Conservation (phyloP, 2,329 filamentous ascomycete genomes). For the Phaeosphaeria sp. region DNA sequence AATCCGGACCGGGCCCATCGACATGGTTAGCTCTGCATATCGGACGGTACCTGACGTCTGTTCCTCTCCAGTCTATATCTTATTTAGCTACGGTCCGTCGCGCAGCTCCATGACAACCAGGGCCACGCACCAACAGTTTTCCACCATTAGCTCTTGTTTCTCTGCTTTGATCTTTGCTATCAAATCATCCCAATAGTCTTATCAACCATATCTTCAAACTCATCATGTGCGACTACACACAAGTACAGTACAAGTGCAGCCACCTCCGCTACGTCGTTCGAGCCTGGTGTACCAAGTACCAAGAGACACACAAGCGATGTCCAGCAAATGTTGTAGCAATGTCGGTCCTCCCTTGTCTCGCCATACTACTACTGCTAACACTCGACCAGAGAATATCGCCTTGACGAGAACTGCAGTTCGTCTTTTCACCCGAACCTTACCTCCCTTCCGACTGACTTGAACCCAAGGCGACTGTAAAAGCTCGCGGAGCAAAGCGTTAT, state of each 20-base stretch:
- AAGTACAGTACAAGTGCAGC: slow-evolving; percentile 64
- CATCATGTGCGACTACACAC: slow-evolving; percentile 65
- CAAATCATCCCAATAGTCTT: not conserved
- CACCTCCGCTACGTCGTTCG: slow-evolving; percentile 63
- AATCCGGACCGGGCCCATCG: slow-evolving; percentile 17
- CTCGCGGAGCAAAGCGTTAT: slow-evolving; percentile 24
- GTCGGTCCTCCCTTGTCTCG: slow-evolving; percentile 35
- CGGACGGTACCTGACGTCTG: slow-evolving; percentile 32
- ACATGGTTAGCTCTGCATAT: slow-evolving; percentile 24
- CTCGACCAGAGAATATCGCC: slow-evolving; percentile 53
- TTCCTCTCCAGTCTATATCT: slow-evolving; percentile 18
- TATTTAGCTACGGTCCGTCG: slow-evolving; percentile 20
- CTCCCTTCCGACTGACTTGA: slow-evolving; percentile 16
- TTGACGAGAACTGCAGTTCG: slow-evolving; percentile 57
- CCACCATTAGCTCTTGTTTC: not conserved
- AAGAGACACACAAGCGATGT: slow-evolving; percentile 63
- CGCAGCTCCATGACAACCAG: slow-evolving; percentile 12
- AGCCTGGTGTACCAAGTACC: slow-evolving; percentile 62
- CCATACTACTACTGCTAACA: slow-evolving; percentile 12
- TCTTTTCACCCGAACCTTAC: slow-evolving; percentile 4
- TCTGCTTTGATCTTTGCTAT: not conserved
- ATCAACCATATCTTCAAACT: not conserved
- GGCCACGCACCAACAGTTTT: not conserved
- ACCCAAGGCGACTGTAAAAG: slow-evolving; percentile 45
- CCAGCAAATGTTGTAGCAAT: slow-evolving; percentile 62